Conservation (phyloP, 2,329 filamentous ascomycete species). For the Plenodomus lindquistii region DNA sequence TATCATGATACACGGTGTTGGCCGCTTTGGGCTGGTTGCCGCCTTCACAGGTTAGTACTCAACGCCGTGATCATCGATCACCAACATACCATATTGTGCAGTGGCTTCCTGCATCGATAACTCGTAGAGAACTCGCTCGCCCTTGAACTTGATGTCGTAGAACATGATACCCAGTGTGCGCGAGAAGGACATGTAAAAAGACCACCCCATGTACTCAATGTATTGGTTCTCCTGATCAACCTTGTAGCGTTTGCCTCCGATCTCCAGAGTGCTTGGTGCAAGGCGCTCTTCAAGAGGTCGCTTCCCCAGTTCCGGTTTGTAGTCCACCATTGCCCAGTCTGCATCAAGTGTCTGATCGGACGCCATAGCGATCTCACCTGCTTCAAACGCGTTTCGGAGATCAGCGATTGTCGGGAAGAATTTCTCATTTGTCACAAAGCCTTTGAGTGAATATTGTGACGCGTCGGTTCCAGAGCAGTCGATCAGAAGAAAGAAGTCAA, state of each 20-base stretch:
- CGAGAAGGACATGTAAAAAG: constrained; percentile 57
- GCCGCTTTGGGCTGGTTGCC: too few relatives aligned
- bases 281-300: constrained; percentile 47
- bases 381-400: too few relatives aligned
- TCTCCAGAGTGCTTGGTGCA: constrained; percentile 47
- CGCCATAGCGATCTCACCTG: too few relatives aligned
- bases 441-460: too few relatives aligned
- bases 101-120: constrained; percentile 60
- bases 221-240: constrained; percentile 51
- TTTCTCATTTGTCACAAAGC: too few relatives aligned
- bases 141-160: constrained; percentile 59
- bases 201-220: constrained; percentile 55
- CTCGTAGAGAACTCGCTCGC: constrained; percentile 60
- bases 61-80: constrained; percentile 46
- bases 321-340: constrained; percentile 51
- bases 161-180: constrained; percentile 55
- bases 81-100: constrained; percentile 52
- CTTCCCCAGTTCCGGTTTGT: constrained; percentile 32
- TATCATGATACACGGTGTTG: too few relatives aligned
- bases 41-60: constrained; percentile 57
- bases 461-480: too few relatives aligned
- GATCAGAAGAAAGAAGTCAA: too few relatives aligned
- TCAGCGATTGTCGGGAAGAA: too few relatives aligned
- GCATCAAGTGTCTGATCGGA: constrained; percentile 53
- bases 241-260: constrained; percentile 48